Evolutionary conservation across 2,329 filamentous ascomycete species (phyloP), one percentile per base, ranked within the genome.

Genomic region (Aureobasidium leucospermi): DNA sequence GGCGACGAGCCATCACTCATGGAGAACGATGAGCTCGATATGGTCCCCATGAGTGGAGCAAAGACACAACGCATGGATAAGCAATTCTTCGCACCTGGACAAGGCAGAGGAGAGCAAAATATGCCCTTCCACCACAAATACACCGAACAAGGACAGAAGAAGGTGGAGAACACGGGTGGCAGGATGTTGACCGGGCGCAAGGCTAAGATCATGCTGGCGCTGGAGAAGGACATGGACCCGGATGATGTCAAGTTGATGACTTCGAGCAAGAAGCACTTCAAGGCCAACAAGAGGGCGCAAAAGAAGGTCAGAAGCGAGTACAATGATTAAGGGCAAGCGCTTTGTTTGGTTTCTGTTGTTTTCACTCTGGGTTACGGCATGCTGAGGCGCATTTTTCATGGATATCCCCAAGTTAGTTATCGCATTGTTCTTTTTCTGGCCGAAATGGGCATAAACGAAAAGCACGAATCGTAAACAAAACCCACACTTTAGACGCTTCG

Each of bases 121-220:
- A 85, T 85, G 79, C 92, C 94, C 0, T 97, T 97, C 77, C 93
- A 86, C 73, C 84, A 94, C 76, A 89, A 94, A 75, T 95, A 96
- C 74, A 86, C 85, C 3, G 83, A 94, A 74, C 90, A 96, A 69
- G 91, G 90, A 4, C 76, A 77, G 47, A 75, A 72, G 6, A 29
- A 63, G 23, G 58, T 55, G 8, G 62, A 53, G 28, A 41, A 46
- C 11, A 74, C 76, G 5, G 79, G 61, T n/a, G 61, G 79, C 15
- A 95, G 90, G 76, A 79, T 87, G 63, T 75, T 96, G 48, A 90
- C 84, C 16, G 92, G 92, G 0, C 81, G 94, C 62, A 99, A 99
- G 74, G 83, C 90, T 53, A 85, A 85, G 68, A 80, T 87, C 41
- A 84, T 96, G 78, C 78, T 89, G 53, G 93, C 93, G 10, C 70